Conservation (phyloP, 2,329 filamentous ascomycete genomes). For the Fusarium nanum region DNA sequence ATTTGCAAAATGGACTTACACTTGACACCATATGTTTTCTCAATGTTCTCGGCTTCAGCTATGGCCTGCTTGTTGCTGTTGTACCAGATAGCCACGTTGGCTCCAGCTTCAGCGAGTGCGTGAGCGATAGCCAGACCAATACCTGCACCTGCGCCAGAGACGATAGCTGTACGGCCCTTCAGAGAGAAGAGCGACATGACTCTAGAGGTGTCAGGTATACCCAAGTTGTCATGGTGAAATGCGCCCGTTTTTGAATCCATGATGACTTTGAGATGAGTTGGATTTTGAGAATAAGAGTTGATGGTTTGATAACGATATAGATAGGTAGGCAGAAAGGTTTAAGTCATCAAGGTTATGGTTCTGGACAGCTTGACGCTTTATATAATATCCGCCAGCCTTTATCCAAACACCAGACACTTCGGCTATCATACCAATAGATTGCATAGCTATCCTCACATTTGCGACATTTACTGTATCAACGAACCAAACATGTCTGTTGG, state of each 20-base stretch:
- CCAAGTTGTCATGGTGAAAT: slow-evolving; percentile 69
- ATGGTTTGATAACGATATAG: not conserved
- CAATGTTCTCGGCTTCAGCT: slow-evolving; percentile 71
- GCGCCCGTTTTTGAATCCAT: slow-evolving; percentile 59
- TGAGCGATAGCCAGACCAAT: slow-evolving; percentile 75
- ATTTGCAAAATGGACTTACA: slow-evolving; percentile 59
- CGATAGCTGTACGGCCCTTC: slow-evolving; percentile 75
- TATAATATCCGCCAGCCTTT: slow-evolving; percentile 18
- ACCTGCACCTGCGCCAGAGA: slow-evolving; percentile 74
- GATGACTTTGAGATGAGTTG: slow-evolving; percentile 45
- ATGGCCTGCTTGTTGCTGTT: slow-evolving; percentile 75
- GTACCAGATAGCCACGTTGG: slow-evolving; percentile 79
- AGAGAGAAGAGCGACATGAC: slow-evolving; percentile 76
- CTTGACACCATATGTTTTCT: slow-evolving; percentile 73
- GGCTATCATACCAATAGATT: slow-evolving; percentile 16
- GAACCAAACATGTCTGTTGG: slow-evolving; percentile 24
- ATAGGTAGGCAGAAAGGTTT: not conserved
- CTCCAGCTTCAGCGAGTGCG: slow-evolving; percentile 75
- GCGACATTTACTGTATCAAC: slow-evolving; percentile 35
- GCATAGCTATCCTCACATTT: slow-evolving; percentile 14
- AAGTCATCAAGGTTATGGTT: slow-evolving; percentile 11
- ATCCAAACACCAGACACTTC: slow-evolving; percentile 17
- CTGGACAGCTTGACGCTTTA: slow-evolving; percentile 14
- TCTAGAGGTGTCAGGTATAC: slow-evolving; percentile 58
- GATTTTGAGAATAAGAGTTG: not conserved